Base-by-base conservation (phyloP, 805 yeast genomes). In the baker's yeast (Saccharomyces cerevisiae) region DNA sequence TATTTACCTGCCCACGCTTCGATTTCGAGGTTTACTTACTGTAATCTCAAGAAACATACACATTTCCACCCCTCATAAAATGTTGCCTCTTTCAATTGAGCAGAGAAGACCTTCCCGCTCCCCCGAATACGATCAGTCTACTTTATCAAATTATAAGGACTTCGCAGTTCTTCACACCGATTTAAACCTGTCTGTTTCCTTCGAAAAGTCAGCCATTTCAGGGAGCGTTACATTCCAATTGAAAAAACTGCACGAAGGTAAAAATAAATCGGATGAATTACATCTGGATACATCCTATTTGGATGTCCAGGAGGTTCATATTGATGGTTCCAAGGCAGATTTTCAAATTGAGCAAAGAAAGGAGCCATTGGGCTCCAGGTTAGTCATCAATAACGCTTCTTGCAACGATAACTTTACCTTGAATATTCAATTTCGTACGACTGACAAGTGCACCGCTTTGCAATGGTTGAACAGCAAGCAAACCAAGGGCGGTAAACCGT, bases 381-480 rank as follows among this genome's bases (percentile, higher is more conserved):
- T 85, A 52, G 65, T 62, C 2, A 71, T 83, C 30, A 36, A 41
- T 26, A 43, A 59, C 1, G 1, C 22, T 5, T 17, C 52, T 9
- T 31, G 41, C 21, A 51, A 59, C n/a, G 54, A 55, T 2, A 17
- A 46, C 2, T 53, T 70, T 17, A 56, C 62, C 6, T 60, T 84
- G 30, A 60, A 63, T 30, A 68, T 88, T 29, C 71, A 69, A n/a
- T 90, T 83, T 61, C 73, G 77, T 55, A 89, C 97, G 41, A 89
- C 96, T 1, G 72, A 73, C 6, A 69, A 80, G 24, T 85, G 95
- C 65, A 87, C 96, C 1, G 96, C 96, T 3, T 73, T 89, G 56
- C 96, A 90, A 70, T 90, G 94, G 83, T 73, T 90, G 52, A 80
- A 79, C n/a, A 82, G 84, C 36, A 81, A 77, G 52, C 87, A 84